These are phyloP conservation scores for Dictyostelium firmibasis DNA, from an alignment of 78 protist genomes.

Conservation along the genomic window DNA sequence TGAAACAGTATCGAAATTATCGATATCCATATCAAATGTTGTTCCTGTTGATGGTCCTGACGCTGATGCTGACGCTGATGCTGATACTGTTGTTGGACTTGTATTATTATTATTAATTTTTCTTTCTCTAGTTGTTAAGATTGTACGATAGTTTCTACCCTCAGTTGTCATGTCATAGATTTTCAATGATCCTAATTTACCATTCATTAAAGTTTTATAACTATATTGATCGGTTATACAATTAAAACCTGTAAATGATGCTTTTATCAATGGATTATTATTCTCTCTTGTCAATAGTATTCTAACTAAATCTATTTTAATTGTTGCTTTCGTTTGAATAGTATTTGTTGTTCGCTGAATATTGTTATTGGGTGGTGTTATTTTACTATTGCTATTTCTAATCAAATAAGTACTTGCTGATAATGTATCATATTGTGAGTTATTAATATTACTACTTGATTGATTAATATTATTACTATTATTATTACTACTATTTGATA, in stretches of 20 bases:
- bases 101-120: not conserved
- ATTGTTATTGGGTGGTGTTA: not conserved
- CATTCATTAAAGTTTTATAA: not conserved
- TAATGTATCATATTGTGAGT: not conserved
- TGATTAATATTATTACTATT: too few relatives aligned
- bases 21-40: not conserved
- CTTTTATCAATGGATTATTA: slow-evolving; percentile 54
- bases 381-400: not conserved
- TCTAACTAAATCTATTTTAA: slow-evolving; percentile 37
- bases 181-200: slow-evolving; percentile 30
- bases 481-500: not conserved
- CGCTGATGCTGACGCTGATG: too few relatives aligned
- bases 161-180: slow-evolving; percentile 64
- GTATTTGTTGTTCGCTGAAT: not conserved
- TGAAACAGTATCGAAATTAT: not conserved
- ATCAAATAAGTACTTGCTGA: not conserved
- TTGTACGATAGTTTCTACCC: slow-evolving; percentile 71
- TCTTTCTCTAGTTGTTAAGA: slow-evolving; percentile 65
- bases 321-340: not conserved
- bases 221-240: not conserved
- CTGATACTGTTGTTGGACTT: not conserved
- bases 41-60: not conserved
- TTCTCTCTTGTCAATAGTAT: slow-evolving; percentile 47
- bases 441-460: not conserved
- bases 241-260: slow-evolving; percentile 6